Evolutionary conservation across 345 rosid species (phyloP), one percentile per base, ranked within the genome.

Genomic region (Salix viminalis): DNA sequence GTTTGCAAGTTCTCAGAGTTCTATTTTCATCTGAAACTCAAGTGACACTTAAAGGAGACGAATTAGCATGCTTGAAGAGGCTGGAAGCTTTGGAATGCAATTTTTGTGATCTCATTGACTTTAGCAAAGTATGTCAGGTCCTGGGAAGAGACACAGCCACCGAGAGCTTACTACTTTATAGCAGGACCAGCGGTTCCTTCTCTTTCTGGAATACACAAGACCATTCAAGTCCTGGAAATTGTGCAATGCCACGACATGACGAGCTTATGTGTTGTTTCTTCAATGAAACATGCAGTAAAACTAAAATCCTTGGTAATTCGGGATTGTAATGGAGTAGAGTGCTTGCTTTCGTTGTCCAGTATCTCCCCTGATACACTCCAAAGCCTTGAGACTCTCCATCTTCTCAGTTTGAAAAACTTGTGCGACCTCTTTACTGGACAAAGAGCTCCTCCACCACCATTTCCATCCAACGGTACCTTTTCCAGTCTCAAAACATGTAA

Each of bases 61-160:
- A 84, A 15, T 36, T 74, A 30, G 81, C 61, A 70, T 6, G 67
- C 7, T 65, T 77, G 28, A 32, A 19, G 41, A 41, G 26, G 32
- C 8, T 71, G 75, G 75, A 77, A 64, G 37, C 0, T 42, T 64
- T 77, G 52, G 7, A 6, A 13, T 77, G 75, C 36, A 14, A 9
- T 4, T 75, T 75, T 2, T 9, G 15, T 61, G 58, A 71, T 70
- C 19, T 41, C 0, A 0, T 14, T 36, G 34, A 14, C 0, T 39
- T 42, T 56, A 69, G 1, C 0, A 26, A 26, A 7, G 44, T 26
- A 9, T 50, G 41, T 26, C 30, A 39, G 0, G 19, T 46, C 19
- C 10, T 21, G 21, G 32, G 50, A 71, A 69, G 73, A 21, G 19
- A 21, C 48, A 19, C 26, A 42, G 30, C 4, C 65, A 8, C 14